A percentile compares a stretch with the other conserved stretches of the same genome.
phyloP scores from a whole-genome alignment of 2,329 filamentous ascomycete species.

The Cladophialophora immunda region DNA sequence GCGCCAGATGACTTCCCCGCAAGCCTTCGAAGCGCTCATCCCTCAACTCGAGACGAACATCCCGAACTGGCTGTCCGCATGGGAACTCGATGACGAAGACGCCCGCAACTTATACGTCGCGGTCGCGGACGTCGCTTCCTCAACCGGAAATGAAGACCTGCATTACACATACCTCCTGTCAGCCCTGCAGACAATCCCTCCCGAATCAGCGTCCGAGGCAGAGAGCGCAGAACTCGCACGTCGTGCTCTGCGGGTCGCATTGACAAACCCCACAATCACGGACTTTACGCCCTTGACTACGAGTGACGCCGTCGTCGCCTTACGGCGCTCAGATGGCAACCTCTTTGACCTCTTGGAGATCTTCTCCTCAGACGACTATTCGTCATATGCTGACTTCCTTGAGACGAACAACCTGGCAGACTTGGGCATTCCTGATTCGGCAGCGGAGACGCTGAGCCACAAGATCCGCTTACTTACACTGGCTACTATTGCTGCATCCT shows the following conservation, averaged over 20 bases:
- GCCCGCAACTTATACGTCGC: slow-evolving; percentile 84
- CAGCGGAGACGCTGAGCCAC: slow-evolving; percentile 80
- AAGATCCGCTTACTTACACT: slow-evolving; percentile 98
- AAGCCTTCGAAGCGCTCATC: slow-evolving; percentile 83
- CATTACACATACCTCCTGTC: slow-evolving; percentile 76
- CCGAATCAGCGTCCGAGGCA: slow-evolving; percentile 58
- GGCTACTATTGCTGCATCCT: slow-evolving; percentile 84
- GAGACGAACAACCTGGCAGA: slow-evolving; percentile 61
- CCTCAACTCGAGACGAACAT: slow-evolving; percentile 80
- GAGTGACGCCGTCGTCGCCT: slow-evolving; percentile 81
- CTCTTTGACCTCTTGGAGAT: slow-evolving; percentile 95
- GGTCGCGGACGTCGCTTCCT: slow-evolving; percentile 80
- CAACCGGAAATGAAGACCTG: slow-evolving; percentile 79
- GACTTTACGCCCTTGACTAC: slow-evolving; percentile 77
- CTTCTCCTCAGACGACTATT: slow-evolving; percentile 91
- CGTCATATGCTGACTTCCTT: slow-evolving; percentile 95
- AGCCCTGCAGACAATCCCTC: slow-evolving; percentile 79
- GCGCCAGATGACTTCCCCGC: slow-evolving; percentile 71
- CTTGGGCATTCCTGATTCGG: slow-evolving; percentile 83
- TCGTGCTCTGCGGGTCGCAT: slow-evolving; percentile 72
- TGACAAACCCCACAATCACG: slow-evolving; percentile 71
- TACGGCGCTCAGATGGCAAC: slow-evolving; percentile 82
- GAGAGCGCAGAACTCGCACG: slow-evolving; percentile 68
- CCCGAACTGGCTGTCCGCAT: slow-evolving; percentile 80
- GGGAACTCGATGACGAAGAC: slow-evolving; percentile 84